Conservation (phyloP, 2,329 filamentous ascomycete species). For the Xylariaceae sp. region DNA sequence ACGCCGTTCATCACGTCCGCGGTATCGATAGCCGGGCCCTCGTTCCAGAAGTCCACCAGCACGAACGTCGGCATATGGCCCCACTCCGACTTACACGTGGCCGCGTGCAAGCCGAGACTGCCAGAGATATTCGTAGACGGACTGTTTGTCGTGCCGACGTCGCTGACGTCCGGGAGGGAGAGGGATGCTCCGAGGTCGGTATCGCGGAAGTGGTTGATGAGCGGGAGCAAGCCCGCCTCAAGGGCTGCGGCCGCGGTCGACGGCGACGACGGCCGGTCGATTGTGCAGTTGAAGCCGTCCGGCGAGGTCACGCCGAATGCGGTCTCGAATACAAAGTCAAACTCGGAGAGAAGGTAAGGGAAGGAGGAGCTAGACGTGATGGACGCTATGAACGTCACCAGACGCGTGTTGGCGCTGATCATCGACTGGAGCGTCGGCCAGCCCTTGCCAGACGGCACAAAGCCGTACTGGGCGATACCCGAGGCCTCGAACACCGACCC, state of each 20-base stretch:
- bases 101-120: slow-evolving; percentile 48
- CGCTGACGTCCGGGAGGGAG: slow-evolving; percentile 54
- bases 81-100: slow-evolving; percentile 52
- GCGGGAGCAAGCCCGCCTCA: slow-evolving; percentile 54
- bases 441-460: slow-evolving; percentile 42
- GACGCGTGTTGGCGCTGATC: slow-evolving; percentile 55
- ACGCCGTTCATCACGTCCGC: slow-evolving; percentile 63
- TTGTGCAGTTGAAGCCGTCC: slow-evolving; percentile 64
- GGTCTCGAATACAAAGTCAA: slow-evolving; percentile 66
- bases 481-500: slow-evolving; percentile 48
- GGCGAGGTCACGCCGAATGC: slow-evolving; percentile 58
- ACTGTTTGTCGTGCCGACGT: slow-evolving; percentile 61
- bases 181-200: slow-evolving; percentile 48
- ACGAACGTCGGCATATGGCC: slow-evolving; percentile 63
- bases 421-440: slow-evolving; percentile 68
- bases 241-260: slow-evolving; percentile 48
- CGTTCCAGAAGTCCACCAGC: slow-evolving; percentile 74
- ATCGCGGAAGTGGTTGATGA: slow-evolving; percentile 80
- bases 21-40: slow-evolving; percentile 62
- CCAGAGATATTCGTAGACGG: slow-evolving; percentile 49
- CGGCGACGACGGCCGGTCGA: slow-evolving; percentile 57
- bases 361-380: slow-evolving; percentile 40
- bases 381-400: slow-evolving; percentile 66
- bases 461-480: slow-evolving; percentile 54
- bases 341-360: slow-evolving; percentile 59